Percentiles rank a stretch among this genome's conserved stretches.
phyloP scores from a whole-genome alignment of 371 early-diverging fungal genomes.

The Rhizopus stolonifer region DNA sequence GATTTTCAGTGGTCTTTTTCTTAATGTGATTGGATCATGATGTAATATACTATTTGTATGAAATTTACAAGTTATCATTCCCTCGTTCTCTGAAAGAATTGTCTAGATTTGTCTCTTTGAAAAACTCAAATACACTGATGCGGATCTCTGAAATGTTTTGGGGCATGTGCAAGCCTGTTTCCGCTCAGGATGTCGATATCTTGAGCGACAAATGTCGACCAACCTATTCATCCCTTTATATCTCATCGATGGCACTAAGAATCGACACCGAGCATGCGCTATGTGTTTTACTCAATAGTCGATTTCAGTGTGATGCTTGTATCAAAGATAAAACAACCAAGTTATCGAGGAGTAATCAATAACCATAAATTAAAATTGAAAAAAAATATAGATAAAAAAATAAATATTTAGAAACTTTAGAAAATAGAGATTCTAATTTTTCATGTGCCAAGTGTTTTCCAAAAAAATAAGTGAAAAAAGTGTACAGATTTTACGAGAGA shows the following conservation, averaged over 20 bases:
- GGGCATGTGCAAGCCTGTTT: conserved; percentile 18
- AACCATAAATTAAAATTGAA: too few relatives aligned
- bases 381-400: too few relatives aligned
- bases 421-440: too few relatives aligned
- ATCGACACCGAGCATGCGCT: conserved; percentile 11
- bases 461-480: too few relatives aligned
- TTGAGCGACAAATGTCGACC: conserved; percentile 14
- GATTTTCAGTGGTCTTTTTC: conserved; percentile 9
- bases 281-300: conserved; percentile 5
- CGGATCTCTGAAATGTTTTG: conserved; percentile 16
- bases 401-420: too few relatives aligned
- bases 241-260: conserved; percentile 15
- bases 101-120: conserved; percentile 13
- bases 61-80: conserved; percentile 15
- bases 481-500: too few relatives aligned
- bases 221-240: conserved; percentile 10
- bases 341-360: too few relatives aligned
- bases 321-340: too few relatives aligned
- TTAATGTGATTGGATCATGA: conserved; percentile 13
- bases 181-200: conserved; percentile 5
- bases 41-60: conserved; percentile 6
- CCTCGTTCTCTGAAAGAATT: conserved; percentile 12
- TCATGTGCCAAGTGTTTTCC: too few relatives aligned
- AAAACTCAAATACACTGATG: conserved; percentile 15
- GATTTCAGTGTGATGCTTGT: not conserved